phyloP scores from a whole-genome alignment of 768 basidiomycete genomes.

The Hericium alpestre region DNA sequence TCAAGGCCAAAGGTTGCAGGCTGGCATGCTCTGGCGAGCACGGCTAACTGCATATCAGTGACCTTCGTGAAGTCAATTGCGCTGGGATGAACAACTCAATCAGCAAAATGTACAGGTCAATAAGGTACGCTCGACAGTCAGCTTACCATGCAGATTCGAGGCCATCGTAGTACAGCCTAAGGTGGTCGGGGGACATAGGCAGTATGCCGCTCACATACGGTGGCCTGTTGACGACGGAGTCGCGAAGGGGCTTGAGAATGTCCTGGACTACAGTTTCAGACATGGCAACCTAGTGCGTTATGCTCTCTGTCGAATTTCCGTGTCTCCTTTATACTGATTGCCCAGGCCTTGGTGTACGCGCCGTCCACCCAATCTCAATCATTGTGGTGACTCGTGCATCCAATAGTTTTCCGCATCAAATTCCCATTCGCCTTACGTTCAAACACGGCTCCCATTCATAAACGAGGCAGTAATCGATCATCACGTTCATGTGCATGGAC shows the following conservation, averaged over 20 bases:
- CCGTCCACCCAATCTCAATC: too few species aligned
- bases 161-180: constrained; percentile 7
- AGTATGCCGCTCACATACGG: constrained; percentile 7
- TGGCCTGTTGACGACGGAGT: constrained; percentile 1
- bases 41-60: constrained; percentile 8
- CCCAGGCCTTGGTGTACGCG: too few species aligned
- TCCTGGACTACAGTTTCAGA: not conserved
- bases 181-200: not conserved
- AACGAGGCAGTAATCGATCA: too few species aligned
- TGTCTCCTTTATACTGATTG: too few species aligned
- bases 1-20: constrained; percentile 30
- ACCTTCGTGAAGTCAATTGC: constrained; percentile 6
- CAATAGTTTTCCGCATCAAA: too few species aligned
- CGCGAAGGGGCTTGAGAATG: not conserved
- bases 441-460: too few species aligned
- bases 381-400: too few species aligned
- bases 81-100: not conserved
- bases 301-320: too few species aligned
- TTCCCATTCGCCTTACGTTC: too few species aligned
- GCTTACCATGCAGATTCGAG: not conserved
- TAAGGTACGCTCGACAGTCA: too few species aligned
- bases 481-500: too few species aligned
- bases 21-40: constrained; percentile 24
- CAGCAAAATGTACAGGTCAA: not conserved
- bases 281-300: too few species aligned